These are phyloP conservation scores for Phyllosticta capitalensis DNA, from an alignment of 2,329 filamentous ascomycete species.

Conservation along the genomic window DNA sequence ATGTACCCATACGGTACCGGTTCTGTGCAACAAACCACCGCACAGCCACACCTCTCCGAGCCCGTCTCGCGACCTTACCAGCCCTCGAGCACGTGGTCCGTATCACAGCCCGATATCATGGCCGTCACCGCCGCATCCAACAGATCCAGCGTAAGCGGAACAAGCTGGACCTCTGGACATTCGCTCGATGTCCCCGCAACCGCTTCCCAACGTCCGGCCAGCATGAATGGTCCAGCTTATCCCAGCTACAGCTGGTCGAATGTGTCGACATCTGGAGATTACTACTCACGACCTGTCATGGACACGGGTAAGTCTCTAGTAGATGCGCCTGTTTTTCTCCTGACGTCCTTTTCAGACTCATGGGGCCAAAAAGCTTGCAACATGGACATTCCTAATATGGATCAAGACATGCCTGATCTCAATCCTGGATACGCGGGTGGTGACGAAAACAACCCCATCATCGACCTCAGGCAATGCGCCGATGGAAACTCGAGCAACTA, in stretches of 20 bases:
- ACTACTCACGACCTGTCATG: slow-evolving; percentile 22
- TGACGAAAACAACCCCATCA: slow-evolving; percentile 32
- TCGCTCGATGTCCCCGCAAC: slow-evolving; percentile 1
- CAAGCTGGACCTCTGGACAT: slow-evolving; percentile 17
- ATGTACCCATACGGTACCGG: slow-evolving; percentile 27
- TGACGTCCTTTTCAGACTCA: slow-evolving; percentile 22
- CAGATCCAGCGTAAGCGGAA: slow-evolving; percentile 1
- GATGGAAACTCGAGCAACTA: slow-evolving; percentile 22
- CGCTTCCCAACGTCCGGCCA: slow-evolving; percentile 2
- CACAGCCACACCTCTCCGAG: not conserved
- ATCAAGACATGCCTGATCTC: slow-evolving; percentile 29
- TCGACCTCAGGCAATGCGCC: slow-evolving; percentile 30
- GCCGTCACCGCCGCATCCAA: not conserved
- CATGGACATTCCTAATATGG: slow-evolving; percentile 27
- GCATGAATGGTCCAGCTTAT: not conserved
- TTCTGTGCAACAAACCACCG: slow-evolving; percentile 15
- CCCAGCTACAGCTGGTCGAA: slow-evolving; percentile 12
- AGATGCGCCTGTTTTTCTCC: slow-evolving; percentile 1
- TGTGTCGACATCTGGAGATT: slow-evolving; percentile 21
- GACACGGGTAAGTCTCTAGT: slow-evolving; percentile 26
- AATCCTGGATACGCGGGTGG: slow-evolving; percentile 26
- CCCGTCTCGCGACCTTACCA: slow-evolving; percentile 17
- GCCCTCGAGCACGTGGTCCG: slow-evolving; percentile 14
- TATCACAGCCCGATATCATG: slow-evolving; percentile 13
- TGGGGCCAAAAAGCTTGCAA: slow-evolving; percentile 28